Evolutionary conservation across 306 rosid species (phyloP), one percentile per base, ranked within the genome.

Genomic region (Sicyos edulis): DNA sequence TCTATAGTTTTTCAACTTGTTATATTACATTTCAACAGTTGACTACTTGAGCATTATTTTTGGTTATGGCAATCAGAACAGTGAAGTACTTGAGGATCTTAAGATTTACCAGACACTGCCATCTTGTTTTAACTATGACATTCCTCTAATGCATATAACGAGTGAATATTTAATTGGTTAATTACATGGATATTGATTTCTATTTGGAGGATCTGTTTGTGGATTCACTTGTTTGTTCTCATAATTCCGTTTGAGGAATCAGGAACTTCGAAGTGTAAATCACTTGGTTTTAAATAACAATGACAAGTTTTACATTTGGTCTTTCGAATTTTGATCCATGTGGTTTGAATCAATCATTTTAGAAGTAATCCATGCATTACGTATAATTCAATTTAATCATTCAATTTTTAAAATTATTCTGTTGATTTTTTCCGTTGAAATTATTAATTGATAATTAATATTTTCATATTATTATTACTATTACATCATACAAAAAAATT

Each of bases 151-250:
- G 26, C 51, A n/a, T 40, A 17, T 63, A 26, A 40, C 4, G 26
- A 50, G 51, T 37, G 17, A 29, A 40, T 63, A 37, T 37, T 34
- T 63, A 37, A 16, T 37, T 16, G 69, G 9, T 34, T 40, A 16
- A n/a, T 34, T n/a, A 42, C 13, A n/a, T 34, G 50, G 17, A 16
- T 34, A 63, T 63, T 37, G 50, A 24, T 63, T 37, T 58, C 45
- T 60, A 59, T 59, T 59, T 59, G 65, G 66, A 60, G 12, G 47
- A 29, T 60, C 66, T 60, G 19, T 44, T 6, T 60, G 66, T 60
- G 12, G 21, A 15, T 60, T 29, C 32, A 60, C 20, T 29, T 60
- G 12, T 60, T 60, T 29, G 66, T 60, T 60, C 45, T 60, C 65
- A 24, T 26, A 4, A 60, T 60, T 12, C 66, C 21, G 6, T 60